phyloP scores from a whole-genome alignment of 2,329 filamentous ascomycete genomes.

The Talaromyces sp. region DNA sequence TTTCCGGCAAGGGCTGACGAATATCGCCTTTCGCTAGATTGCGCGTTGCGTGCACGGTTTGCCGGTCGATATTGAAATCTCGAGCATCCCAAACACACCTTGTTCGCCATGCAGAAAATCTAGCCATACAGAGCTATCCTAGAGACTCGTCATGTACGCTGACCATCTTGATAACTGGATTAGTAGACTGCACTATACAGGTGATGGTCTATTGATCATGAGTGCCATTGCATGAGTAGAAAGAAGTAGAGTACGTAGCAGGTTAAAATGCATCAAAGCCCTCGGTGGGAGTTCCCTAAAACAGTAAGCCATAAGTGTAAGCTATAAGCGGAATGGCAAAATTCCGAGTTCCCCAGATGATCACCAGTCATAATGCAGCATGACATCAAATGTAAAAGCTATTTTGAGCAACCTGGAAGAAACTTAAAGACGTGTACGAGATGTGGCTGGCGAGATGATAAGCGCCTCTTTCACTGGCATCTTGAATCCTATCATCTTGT shows the following conservation, averaged over 20 bases:
- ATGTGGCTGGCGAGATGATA: neutral
- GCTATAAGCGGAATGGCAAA: neutral
- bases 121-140: no score
- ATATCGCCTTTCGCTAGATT: neutral
- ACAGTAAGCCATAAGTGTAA: no score
- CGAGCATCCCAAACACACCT: neutral
- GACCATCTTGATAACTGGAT: neutral
- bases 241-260: neutral
- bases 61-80: slow-evolving; percentile 1
- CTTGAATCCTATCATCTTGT: neutral
- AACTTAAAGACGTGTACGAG: neutral
- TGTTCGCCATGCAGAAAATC: slow-evolving; percentile 1
- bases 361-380: slow-evolving; percentile 9
- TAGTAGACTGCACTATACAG: neutral
- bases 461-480: neutral
- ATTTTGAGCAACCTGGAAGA: neutral
- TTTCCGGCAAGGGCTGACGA: neutral
- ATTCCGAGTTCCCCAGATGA: neutral
- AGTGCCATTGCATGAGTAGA: neutral
- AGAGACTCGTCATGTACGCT: neutral
- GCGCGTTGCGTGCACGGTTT: neutral
- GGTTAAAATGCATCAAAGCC: no score
- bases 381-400: slow-evolving; percentile 5
- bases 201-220: neutral
- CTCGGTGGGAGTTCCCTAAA: no score